Conservation (phyloP, 129 eudicot genomes). For the Centella asiatica region DNA sequence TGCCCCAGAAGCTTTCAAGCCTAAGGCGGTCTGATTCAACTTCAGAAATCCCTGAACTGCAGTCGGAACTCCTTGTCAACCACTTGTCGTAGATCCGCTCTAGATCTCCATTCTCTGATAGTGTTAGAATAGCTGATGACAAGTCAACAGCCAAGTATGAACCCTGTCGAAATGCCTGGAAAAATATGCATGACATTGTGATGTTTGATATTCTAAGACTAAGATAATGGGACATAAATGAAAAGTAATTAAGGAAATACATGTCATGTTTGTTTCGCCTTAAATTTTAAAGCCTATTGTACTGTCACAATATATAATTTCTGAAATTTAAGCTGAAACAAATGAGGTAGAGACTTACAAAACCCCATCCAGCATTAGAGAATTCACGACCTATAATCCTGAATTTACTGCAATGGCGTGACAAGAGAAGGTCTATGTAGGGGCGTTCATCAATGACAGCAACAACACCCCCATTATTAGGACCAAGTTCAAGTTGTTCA, state of each 20-base stretch:
- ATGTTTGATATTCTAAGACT: too few relatives aligned
- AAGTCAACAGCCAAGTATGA: conserved; percentile 78
- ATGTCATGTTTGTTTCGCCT: too few relatives aligned
- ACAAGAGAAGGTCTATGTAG: conserved; percentile 64
- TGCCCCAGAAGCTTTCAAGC: conserved; percentile 63
- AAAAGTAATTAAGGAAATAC: too few relatives aligned
- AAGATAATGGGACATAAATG: too few relatives aligned
- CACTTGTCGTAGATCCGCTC: conserved; percentile 57
- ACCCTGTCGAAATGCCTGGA: conserved; percentile 71
- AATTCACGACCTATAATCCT: conserved; percentile 72
- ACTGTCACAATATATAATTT: too few relatives aligned
- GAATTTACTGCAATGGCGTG: conserved; percentile 52
- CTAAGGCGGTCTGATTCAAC: conserved; percentile 47
- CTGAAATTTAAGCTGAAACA: background rate
- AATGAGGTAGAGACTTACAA: conserved; percentile 60
- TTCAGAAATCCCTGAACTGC: conserved; percentile 21
- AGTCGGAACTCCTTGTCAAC: conserved; percentile 40
- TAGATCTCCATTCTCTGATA: conserved; percentile 73
- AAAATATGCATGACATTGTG: background rate
- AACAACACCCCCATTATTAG: conserved; percentile 67
- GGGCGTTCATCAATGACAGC: conserved; percentile 90
- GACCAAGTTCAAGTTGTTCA: conserved; percentile 40
- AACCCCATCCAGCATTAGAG: conserved; percentile 87
- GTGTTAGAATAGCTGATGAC: conserved; percentile 72
- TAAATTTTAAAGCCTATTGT: too few relatives aligned